Conservation (phyloP, 208 protist genomes). For the Naegleria fowleri region DNA sequence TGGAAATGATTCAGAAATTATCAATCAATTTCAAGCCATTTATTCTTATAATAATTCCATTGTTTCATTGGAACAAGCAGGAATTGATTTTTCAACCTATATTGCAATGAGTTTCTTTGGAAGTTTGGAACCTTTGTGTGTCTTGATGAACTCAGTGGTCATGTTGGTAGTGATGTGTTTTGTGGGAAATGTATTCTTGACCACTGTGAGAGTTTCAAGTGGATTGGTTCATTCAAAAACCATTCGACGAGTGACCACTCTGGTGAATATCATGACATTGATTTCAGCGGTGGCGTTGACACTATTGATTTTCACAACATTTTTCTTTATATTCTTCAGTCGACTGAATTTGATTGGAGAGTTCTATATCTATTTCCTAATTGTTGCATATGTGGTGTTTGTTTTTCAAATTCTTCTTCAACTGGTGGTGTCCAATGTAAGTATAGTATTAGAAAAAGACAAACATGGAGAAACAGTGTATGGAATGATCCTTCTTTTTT, state of each 20-base stretch:
- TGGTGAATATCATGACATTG: not conserved
- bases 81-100: not conserved
- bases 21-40: not conserved
- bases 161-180: not conserved
- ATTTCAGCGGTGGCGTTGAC: not conserved
- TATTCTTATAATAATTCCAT: not conserved
- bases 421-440: not conserved
- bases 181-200: not conserved
- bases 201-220: not conserved
- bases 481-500: no score
- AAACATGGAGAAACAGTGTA: no score
- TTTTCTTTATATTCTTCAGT: not conserved
- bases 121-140: not conserved
- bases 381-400: not conserved
- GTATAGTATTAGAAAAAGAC: no score
- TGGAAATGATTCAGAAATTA: not conserved
- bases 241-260: not conserved
- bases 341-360: not conserved
- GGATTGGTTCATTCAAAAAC: not conserved
- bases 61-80: not conserved
- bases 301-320: not conserved
- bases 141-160: not conserved
- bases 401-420: not conserved
- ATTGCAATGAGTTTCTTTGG: not conserved
- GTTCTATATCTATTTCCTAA: not conserved